Evolutionary conservation across 768 basidiomycete species (phyloP).

Genomic region (Calocera viscosa): DNA sequence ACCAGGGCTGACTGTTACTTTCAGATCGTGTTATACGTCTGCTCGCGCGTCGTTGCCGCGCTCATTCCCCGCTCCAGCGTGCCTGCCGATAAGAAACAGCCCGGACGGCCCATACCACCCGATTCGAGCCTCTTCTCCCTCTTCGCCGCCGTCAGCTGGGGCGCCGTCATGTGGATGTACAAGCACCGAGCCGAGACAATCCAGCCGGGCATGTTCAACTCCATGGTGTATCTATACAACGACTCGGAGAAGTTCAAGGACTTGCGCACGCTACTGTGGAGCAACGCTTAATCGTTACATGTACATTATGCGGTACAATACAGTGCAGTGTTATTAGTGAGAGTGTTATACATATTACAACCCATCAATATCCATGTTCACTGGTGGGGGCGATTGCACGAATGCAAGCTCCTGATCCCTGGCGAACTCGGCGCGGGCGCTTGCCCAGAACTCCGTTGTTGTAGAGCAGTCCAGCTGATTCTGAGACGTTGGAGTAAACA

Average conservation of each 20-base stretch:
- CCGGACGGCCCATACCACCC: constrained; percentile 57
- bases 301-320: neutral
- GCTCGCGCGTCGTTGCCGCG: constrained; percentile 81
- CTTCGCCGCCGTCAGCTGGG: constrained; percentile 86
- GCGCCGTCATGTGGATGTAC: constrained; percentile 94
- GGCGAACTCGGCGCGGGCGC: neutral
- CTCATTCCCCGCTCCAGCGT: constrained; percentile 68
- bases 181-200: constrained; percentile 75
- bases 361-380: neutral
- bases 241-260: constrained; percentile 81
- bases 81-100: constrained; percentile 22
- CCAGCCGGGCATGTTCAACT: constrained; percentile 92
- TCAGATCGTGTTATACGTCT: constrained; percentile 95
- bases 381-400: neutral
- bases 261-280: constrained; percentile 79
- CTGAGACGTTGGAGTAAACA: neutral
- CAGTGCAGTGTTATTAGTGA: neutral
- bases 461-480: neutral
- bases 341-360: neutral
- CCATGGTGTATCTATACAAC: constrained; percentile 89
- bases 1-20: neutral
- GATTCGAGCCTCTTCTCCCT: constrained; percentile 71
- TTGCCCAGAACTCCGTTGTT: neutral
- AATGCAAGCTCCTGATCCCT: neutral
- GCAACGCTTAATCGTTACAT: constrained; percentile 49